A percentile compares a stretch with the other conserved stretches of the same genome.
These are phyloP conservation scores for Pleurotus giganteus DNA, from an alignment of 768 basidiomycete genomes.

Conservation along the genomic window DNA sequence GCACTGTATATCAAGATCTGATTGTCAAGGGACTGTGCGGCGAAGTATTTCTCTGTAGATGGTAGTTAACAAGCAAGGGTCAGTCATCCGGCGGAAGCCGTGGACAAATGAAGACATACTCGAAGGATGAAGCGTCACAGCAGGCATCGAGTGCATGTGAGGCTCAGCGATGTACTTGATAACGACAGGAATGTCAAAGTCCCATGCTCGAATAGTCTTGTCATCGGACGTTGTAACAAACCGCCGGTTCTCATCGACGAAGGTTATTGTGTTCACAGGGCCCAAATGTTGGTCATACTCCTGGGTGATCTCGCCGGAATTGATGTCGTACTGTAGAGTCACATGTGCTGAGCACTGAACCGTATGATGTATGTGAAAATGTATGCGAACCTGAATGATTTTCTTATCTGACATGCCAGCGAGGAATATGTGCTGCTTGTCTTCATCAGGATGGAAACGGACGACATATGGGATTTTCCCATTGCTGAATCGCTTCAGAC, in stretches of 20 bases:
- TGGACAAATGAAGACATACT: slow-evolving; percentile 52
- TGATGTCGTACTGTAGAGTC: slow-evolving; percentile 85
- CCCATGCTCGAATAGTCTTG: slow-evolving; percentile 99
- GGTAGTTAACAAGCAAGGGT: slow-evolving; percentile 12
- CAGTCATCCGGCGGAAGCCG: slow-evolving; percentile 10
- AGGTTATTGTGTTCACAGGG: slow-evolving; percentile 97
- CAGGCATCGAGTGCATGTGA: slow-evolving; percentile 99
- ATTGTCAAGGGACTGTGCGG: slow-evolving; percentile 96
- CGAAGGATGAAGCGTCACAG: slow-evolving; percentile 92
- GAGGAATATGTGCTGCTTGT: slow-evolving; percentile 94
- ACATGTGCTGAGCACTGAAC: slow-evolving; percentile 3
- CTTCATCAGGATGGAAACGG: slow-evolving; percentile 92
- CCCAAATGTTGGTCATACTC: slow-evolving; percentile 99
- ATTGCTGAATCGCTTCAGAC: slow-evolving; percentile 93
- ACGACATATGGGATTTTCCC: slow-evolving; percentile 97
- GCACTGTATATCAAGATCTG: slow-evolving; percentile 97
- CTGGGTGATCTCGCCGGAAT: slow-evolving; percentile 92
- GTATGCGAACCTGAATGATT: slow-evolving; percentile 81
- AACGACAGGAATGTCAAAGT: slow-evolving; percentile 98
- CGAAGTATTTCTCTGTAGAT: slow-evolving; percentile 84
- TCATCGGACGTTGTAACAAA: slow-evolving; percentile 99
- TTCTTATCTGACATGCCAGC: slow-evolving; percentile 99
- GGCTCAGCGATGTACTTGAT: slow-evolving; percentile 99
- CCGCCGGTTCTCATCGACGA: slow-evolving; percentile 95
- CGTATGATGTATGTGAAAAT: neutral